Base-by-base conservation (phyloP, 2,329 filamentous ascomycete species). In the Graphilbum ipis-grandicollis region DNA sequence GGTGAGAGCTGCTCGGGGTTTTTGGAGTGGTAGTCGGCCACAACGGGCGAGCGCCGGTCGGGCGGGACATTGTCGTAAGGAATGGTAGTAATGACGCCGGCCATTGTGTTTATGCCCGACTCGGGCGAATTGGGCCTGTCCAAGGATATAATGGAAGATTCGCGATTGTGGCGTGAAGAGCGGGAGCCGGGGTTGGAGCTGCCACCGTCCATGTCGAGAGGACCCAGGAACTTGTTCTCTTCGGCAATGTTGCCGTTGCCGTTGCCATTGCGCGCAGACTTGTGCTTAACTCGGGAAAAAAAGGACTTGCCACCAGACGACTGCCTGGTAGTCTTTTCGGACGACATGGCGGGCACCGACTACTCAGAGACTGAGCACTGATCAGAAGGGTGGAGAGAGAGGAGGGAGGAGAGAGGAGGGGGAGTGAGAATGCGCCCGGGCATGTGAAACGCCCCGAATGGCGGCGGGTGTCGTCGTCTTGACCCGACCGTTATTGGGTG, bases 241-340 rank as follows among this genome's bases (percentile, higher is more conserved):
- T 71, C 65, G 54, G 72, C 70, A 43, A 64, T 57, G 49, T 66
- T 65, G n/a, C n/a, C n/a, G n/a, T n/a, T n/a, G n/a, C n/a, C n/a
- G n/a, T n/a, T n/a, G n/a, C n/a, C n/a, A n/a, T n/a, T n/a, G 53
- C 75, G 71, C 54, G 75, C 70, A 48, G 68, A 66, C 57, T 76
- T 82, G 58, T 92, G 79, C 62, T 84, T 90, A 60, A 77, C 80
- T 52, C 85, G 74, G 50, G 83, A 85, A 63, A 94, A 94, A 65
- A 94, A 84, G 44, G 79, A 51, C 48, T 55, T 56, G 51, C 67
- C 67, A 49, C 61, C 60, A 39, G 82, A 85, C 46, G 80, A 84
- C 65, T 88, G 80, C 58, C 81, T 75, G 50, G 78, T 68, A 62
- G 86, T 84, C 63, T 82, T 78, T 63, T 79, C 66, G 53, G 71